A percentile compares a stretch with the other conserved stretches of the same genome.
These are phyloP conservation scores for Microbotryomycetes sp. DNA, from an alignment of 1,284 basidiomycete genomes.

Conservation along the genomic window DNA sequence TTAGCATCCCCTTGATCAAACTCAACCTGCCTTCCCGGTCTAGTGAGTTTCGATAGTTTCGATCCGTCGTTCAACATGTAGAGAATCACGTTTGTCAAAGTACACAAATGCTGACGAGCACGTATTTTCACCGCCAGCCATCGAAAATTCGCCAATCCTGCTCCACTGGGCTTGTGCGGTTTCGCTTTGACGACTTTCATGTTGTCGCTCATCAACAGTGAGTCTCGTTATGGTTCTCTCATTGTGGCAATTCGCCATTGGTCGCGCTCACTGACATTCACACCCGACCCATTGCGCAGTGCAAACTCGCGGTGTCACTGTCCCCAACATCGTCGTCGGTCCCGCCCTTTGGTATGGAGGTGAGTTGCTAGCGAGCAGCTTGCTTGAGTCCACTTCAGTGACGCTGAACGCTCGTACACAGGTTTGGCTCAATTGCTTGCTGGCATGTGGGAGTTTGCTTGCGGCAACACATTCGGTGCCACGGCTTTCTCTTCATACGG, in stretches of 20 bases:
- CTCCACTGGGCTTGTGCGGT: constrained; percentile 49
- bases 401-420: no score
- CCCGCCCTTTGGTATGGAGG: constrained; percentile 61
- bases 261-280: no score
- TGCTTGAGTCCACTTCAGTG: no score
- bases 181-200: constrained; percentile 53
- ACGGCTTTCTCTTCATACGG: constrained; percentile 48
- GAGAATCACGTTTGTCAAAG: no score
- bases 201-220: constrained; percentile 45
- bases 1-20: constrained; percentile 44
- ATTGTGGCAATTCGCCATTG: background rate
- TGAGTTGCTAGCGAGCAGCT: no score
- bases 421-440: constrained; percentile 64
- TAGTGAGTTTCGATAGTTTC: constrained; percentile 2
- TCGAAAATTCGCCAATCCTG: constrained; percentile 50
- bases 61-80: no score
- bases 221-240: constrained; percentile 1
- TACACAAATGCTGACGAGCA: no score
- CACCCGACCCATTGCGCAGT: constrained; percentile 41
- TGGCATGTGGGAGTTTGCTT: constrained; percentile 54
- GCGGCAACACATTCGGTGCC: constrained; percentile 56
- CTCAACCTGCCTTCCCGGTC: constrained; percentile 41
- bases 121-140: constrained; percentile 38
- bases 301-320: constrained; percentile 43
- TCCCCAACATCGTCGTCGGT: constrained; percentile 69